Percentiles rank a stretch among this genome's conserved stretches.
Conservation (phyloP, 257 asterid genomes). For the Ehretia macrophylla region DNA sequence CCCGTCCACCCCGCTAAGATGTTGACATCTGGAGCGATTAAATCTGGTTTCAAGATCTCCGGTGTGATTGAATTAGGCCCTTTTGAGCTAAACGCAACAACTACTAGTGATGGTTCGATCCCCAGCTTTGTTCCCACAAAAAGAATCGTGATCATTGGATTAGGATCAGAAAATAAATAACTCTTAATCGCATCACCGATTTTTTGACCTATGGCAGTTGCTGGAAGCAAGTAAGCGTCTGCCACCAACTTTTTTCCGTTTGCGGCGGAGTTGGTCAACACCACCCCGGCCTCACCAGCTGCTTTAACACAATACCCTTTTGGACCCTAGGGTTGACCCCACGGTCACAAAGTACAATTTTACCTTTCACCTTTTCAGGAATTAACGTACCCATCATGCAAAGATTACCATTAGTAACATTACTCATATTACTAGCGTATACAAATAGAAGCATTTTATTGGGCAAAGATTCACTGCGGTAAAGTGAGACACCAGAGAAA, state of each 20-base stretch:
- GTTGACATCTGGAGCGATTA: conserved; percentile 78
- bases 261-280: conserved; percentile 54
- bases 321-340: conserved; percentile 58
- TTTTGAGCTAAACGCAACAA: conserved; percentile 73
- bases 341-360: conserved; percentile 67
- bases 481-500: conserved; percentile 68
- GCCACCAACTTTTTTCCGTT: conserved; percentile 80
- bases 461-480: conserved; percentile 31
- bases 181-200: conserved; percentile 38
- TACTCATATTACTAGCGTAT: conserved; percentile 75
- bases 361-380: conserved; percentile 59
- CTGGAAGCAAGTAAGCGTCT: conserved; percentile 67
- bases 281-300: conserved; percentile 70
- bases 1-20: conserved; percentile 73
- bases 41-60: conserved; percentile 59
- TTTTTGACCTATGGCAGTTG: conserved; percentile 51
- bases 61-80: conserved; percentile 64
- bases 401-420: conserved; percentile 54
- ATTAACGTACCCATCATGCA: conserved; percentile 61
- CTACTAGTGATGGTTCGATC: conserved; percentile 65
- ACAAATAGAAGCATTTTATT: conserved; percentile 57
- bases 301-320: conserved; percentile 57
- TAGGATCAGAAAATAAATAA: conserved; percentile 35
- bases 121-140: conserved; percentile 61
- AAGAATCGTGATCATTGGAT: conserved; percentile 47